Evolutionary conservation across 2,329 filamentous ascomycete genomes (phyloP).

Genomic region (Epicoccum nigrum): DNA sequence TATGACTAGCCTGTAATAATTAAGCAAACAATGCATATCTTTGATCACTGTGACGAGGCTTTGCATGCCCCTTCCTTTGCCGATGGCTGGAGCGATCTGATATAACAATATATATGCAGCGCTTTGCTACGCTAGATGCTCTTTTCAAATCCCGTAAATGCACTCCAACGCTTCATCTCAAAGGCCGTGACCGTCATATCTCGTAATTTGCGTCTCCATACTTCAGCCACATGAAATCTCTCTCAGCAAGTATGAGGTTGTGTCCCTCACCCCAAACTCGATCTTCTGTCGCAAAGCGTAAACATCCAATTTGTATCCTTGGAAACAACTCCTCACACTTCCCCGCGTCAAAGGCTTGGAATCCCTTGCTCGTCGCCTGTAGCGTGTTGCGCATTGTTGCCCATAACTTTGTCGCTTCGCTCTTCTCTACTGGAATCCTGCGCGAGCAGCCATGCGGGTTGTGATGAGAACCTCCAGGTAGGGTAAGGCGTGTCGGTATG

Average conservation of each 20-base stretch:
- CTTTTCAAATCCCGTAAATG: conserved; percentile 10
- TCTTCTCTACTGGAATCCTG: conserved; percentile 27
- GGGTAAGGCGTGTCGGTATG: conserved; percentile 32
- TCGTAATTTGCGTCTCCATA: conserved; percentile 19
- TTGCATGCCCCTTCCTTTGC: too few relatives aligned
- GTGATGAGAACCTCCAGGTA: conserved; percentile 16
- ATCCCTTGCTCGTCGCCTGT: conserved; percentile 33
- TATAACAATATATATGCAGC: background rate
- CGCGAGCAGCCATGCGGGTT: conserved; percentile 23
- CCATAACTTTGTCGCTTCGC: conserved; percentile 28
- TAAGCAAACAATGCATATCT: background rate
- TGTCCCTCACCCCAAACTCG: conserved; percentile 38
- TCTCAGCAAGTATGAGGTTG: conserved; percentile 37
- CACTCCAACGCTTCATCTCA: background rate
- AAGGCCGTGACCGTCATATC: background rate
- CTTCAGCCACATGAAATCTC: conserved; percentile 39
- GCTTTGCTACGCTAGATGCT: conserved; percentile 5
- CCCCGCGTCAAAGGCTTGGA: conserved; percentile 33
- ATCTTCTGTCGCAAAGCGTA: conserved; percentile 36
- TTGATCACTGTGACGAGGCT: background rate
- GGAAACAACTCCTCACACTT: conserved; percentile 34
- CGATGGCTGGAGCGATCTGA: background rate
- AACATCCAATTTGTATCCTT: conserved; percentile 36
- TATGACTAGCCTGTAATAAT: background rate
- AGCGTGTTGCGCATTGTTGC: conserved; percentile 36